Evolutionary conservation across 2,329 filamentous ascomycete species (phyloP), one percentile per base, ranked within the genome.

Genomic region (Blastomyces percursus): DNA sequence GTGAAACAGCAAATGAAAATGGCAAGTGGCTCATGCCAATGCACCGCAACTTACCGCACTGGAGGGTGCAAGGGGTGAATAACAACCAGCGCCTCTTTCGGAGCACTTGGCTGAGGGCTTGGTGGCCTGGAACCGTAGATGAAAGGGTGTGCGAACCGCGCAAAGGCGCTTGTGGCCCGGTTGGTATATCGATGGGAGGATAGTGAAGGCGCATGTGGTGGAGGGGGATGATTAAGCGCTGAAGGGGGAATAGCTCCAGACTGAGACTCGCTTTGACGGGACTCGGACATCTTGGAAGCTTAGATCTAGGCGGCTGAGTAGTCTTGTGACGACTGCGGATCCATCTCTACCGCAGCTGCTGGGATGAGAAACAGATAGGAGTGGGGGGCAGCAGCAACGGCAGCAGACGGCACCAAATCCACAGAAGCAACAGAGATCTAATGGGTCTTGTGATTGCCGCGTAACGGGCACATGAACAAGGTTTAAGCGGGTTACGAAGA

Each of bases 71-170:
- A 70, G 64, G 70, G 69, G 57, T 72, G 72, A 64, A 70, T 66
- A 61, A 68, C 67, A 69, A 69, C 67, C 60, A 68, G 62, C 55
- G 65, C 59, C 48, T 71, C 69, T 62, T 68, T 66, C 63, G 69
- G 73, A 64, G 74, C 74, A 68, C 70, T 71, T 60, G 76, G 74
- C 68, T 81, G 79, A 63, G 79, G 78, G 70, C 80, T 83, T 52
- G 81, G 77, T 42, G 81, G 80, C 56, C 81, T 76, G 65, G 80
- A 81, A 67, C 77, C 80, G 62, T 80, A 81, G 62, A 80, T 77
- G 70, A 83, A 81, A 24, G 80, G 79, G 69, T 82, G 81, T 58
- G 80, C 79, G 66, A 84, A 79, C 67, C 81, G 77, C 67, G 81
- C 80, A 59, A 79, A 68, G 62, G 77, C 77, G 69, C 72, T 78